Evolutionary conservation across 1,139 yeast species (phyloP).

Genomic region (Meyerozyma smithsonii): DNA sequence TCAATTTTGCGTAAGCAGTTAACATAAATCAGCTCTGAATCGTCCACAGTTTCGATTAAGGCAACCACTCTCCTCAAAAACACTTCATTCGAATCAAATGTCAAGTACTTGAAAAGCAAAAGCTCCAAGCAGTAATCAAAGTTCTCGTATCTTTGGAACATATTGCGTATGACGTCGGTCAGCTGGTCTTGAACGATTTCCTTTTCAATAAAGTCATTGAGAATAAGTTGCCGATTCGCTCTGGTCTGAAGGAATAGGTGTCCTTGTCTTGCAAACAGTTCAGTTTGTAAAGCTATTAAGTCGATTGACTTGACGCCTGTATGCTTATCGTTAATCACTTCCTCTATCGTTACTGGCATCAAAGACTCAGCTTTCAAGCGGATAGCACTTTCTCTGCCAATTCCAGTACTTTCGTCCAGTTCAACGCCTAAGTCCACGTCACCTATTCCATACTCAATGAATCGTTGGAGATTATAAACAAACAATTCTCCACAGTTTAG

Average conservation of each 20-base stretch:
- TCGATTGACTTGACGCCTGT: conserved; percentile 15
- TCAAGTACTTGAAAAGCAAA: conserved; percentile 32
- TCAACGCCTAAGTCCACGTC: conserved; percentile 13
- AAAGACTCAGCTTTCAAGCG: conserved; percentile 22
- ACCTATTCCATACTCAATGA: conserved; percentile 24
- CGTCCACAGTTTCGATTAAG: conserved; percentile 25
- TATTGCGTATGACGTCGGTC: conserved; percentile 10
- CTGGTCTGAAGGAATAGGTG: conserved; percentile 22
- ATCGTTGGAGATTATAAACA: conserved; percentile 27
- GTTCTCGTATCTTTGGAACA: conserved; percentile 25
- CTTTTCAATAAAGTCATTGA: conserved; percentile 36
- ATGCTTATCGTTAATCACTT: conserved; percentile 7
- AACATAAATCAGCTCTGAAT: conserved; percentile 31
- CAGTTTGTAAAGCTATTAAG: conserved; percentile 32
- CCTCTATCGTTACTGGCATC: conserved; percentile 26
- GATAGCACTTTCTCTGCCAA: too few species aligned
- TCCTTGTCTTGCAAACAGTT: conserved; percentile 16
- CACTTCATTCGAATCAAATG: conserved; percentile 13
- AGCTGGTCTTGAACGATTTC: conserved; percentile 25
- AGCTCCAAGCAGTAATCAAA: conserved; percentile 39
- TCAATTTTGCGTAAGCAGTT: conserved; percentile 44
- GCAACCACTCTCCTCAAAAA: conserved; percentile 22
- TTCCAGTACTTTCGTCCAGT: conserved; percentile 15
- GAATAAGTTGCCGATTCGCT: conserved; percentile 28
- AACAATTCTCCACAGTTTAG: conserved; percentile 27